phyloP scores from a whole-genome alignment of 1,139 yeast species.

The Hemisphaericaspora xylanilytica region DNA sequence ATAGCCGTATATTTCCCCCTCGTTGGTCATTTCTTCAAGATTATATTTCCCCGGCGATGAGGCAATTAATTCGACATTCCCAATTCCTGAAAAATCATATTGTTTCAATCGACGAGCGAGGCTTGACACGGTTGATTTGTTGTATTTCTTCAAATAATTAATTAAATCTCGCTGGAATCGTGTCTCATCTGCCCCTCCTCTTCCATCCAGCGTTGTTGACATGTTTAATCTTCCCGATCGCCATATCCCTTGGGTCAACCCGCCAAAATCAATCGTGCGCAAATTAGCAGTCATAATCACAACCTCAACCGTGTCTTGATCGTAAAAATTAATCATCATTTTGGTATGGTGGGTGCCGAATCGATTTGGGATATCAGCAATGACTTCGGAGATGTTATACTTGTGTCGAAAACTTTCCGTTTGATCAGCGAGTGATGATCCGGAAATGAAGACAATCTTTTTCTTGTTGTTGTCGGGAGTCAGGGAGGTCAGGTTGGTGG shows the following conservation, averaged over 20 bases:
- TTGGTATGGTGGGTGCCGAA: conserved; percentile 65
- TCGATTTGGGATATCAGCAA: conserved; percentile 31
- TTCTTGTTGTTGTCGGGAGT: no score
- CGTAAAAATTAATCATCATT: conserved; percentile 57
- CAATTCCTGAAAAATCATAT: conserved; percentile 46
- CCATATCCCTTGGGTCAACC: conserved; percentile 68
- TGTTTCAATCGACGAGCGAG: conserved; percentile 28
- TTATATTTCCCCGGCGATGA: conserved; percentile 50
- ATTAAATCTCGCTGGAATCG: conserved; percentile 38
- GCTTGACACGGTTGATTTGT: conserved; percentile 21
- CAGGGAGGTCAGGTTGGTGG: conserved; percentile 15
- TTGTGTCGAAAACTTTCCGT: no score
- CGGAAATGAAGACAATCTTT: conserved; percentile 35
- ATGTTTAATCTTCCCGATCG: conserved; percentile 51
- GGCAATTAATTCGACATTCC: conserved; percentile 55
- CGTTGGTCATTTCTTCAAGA: conserved; percentile 11
- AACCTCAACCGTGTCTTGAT: conserved; percentile 42
- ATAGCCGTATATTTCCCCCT: conserved; percentile 45
- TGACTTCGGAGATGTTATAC: conserved; percentile 29
- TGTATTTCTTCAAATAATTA: conserved; percentile 45
- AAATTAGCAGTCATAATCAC: conserved; percentile 63
- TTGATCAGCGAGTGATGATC: conserved; percentile 23
- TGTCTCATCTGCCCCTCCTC: conserved; percentile 12
- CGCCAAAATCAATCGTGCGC: conserved; percentile 50
- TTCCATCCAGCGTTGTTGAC: no score